Evolutionary conservation across 2,329 filamentous ascomycete species (phyloP).

Genomic region (Fusarium pininemorale): DNA sequence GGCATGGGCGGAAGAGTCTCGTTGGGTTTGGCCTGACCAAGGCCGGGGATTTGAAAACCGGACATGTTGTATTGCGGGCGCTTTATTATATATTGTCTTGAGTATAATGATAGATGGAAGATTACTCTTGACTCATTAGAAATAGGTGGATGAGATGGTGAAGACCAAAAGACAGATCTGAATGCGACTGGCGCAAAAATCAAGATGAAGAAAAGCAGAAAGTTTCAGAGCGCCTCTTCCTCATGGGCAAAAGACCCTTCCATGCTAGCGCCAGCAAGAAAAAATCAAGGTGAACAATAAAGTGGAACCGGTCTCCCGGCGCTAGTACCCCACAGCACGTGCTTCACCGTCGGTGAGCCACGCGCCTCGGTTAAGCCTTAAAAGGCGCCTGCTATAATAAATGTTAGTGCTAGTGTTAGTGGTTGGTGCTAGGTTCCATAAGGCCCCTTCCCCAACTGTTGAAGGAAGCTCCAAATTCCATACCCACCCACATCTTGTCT

Average conservation of each 20-base stretch:
- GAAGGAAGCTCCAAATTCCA: constrained; percentile 39
- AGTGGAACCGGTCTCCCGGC: constrained; percentile 20
- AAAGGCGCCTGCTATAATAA: not conserved
- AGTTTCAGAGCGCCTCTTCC: constrained; percentile 2
- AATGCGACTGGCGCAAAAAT: constrained; percentile 22
- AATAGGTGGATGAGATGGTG: not conserved
- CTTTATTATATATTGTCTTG: not conserved
- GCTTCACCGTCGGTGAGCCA: constrained; percentile 28
- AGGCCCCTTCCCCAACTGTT: constrained; percentile 40
- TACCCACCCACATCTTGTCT: not conserved
- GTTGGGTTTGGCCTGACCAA: constrained; percentile 55
- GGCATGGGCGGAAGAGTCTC: constrained; percentile 53
- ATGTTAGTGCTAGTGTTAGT: not conserved
- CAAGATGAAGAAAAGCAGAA: constrained; percentile 5
- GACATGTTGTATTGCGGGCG: constrained; percentile 44
- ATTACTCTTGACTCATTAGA: not conserved
- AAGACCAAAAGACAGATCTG: not conserved
- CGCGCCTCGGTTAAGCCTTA: constrained; percentile 2
- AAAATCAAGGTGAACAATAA: constrained; percentile 47
- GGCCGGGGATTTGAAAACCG: constrained; percentile 55
- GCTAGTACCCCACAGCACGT: constrained; percentile 29
- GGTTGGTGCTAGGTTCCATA: not conserved
- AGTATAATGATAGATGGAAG: not conserved
- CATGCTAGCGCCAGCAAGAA: constrained; percentile 34
- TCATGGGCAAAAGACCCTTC: constrained; percentile 24